Base-by-base conservation (phyloP, 805 yeast genomes). In the Metschnikowia aberdeeniae region DNA sequence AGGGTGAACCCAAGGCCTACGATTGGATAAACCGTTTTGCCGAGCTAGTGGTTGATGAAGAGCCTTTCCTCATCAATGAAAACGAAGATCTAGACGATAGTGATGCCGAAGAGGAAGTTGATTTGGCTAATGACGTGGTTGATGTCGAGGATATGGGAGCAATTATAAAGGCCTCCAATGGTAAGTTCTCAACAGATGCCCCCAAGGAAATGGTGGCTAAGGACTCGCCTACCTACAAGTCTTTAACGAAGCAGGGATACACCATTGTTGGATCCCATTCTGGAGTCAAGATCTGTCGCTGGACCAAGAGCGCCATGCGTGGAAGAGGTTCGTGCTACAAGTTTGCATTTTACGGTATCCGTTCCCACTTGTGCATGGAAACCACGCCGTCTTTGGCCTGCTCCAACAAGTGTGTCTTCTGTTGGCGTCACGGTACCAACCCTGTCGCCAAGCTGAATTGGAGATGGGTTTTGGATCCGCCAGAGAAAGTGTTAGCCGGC, bases 361-460 rank as follows among this genome's bases (percentile, higher is more conserved):
- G 77, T 49, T 85, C 95, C 2, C 97, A 92, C 67, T 70, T 92
- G 45, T 89, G 97, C 67, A 89, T 89, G 97, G 97, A 89, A 62
- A 81, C 97, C 2, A 89, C 97, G 0, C 97, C 97, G 1, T 84
- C 95, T 1, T 72, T 89, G 47, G 92, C 96, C 6, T 89, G 97
- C 64, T 88, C 97, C 5, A 89, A 89, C 61, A 89, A 89, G 63
- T 89, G 97, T 75, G 97, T 90, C 4, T 89, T 89, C 60, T 89
- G 97, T 68, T 89, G 97, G 97, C 78, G 97, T 62, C 97, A 89
- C 64, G 97, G 97, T 40, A 89, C 97, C 2, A 90, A 89, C 59
- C 97, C 97, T 0, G 97, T 90, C 1, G 96, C 96, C 13, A 89
- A 95, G 26, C 84, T 84, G 49, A 71, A 70, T 51, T 89, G 97